These are phyloP conservation scores for Fomitopsis pulvina DNA, from an alignment of 768 basidiomycete genomes.

Conservation along the genomic window DNA sequence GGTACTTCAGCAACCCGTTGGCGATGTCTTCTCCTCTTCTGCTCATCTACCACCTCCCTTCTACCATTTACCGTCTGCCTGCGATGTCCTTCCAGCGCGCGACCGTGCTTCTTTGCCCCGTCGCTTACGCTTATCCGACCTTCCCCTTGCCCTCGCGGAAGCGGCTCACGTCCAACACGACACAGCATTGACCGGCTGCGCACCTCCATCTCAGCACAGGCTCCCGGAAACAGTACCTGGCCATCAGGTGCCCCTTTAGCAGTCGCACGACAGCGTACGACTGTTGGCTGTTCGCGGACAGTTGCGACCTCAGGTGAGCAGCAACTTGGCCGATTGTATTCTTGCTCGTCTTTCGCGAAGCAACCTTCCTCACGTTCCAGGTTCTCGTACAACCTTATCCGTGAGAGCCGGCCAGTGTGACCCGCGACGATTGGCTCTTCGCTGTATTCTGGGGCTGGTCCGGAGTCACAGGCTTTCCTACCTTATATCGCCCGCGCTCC, in stretches of 20 bases:
- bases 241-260: not conserved
- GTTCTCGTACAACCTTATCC: not conserved
- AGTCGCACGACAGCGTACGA: not conserved
- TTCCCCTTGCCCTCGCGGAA: not conserved
- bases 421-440: not conserved
- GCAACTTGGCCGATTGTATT: not conserved
- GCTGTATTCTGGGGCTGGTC: not conserved
- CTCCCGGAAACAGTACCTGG: not conserved
- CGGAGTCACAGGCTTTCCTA: not conserved
- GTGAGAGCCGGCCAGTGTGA: not conserved
- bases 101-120: not conserved
- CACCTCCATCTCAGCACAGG: not conserved
- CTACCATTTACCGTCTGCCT: not conserved
- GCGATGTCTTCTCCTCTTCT: not conserved
- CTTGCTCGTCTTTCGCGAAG: not conserved
- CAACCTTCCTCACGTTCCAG: not conserved
- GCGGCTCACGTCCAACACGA: not conserved
- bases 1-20: too few relatives aligned
- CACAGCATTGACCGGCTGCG: not conserved
- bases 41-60: not conserved
- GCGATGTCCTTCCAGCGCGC: not conserved
- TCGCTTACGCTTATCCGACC: slow-evolving; percentile 1
- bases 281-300: not conserved
- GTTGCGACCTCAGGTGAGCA: not conserved
- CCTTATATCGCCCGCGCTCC: not conserved